Base-by-base conservation (phyloP, 768 basidiomycete species). In the Cyclocybe cylindracea region DNA sequence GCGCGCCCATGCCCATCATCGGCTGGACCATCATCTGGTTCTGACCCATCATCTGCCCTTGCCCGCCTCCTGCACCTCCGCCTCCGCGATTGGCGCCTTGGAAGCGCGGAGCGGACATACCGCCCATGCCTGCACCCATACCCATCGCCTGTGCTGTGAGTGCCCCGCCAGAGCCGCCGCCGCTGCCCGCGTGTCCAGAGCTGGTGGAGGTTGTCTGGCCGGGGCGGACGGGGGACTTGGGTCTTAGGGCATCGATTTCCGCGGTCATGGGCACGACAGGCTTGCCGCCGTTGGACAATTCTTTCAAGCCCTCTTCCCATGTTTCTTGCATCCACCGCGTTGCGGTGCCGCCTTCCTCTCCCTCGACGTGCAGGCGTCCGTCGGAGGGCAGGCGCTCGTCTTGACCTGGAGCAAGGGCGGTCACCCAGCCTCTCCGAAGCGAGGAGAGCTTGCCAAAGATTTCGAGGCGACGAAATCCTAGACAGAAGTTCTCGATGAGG, bases 401-500 rank as follows among this genome's bases (percentile, higher is more conserved):
- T 60, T 86, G 84, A 4, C 80, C 84, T 3, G 85, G 83, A 1
- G 78, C 79, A 40, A 89, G 76, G 9, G 87, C 84, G n/a, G 92
- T 91, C 9, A 97, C 86, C 97, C 97, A 99, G 5, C 96, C 96
- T 9, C 85, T 82, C 0, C 95, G 83, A 5, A 91, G 72, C 0
- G 83, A 85, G 19, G 85, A 80, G 0, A 81, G 77, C 2, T 83
- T 82, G 0, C 91, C 93, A 57, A 94, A 98, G 10, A 99, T 71
- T 65, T 98, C 94, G 10, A 99, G 83, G 2, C 97, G 84, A 11
- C 96, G 86, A 0, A 89, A 80, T 4, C 95, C 97, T 44, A 97
- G 86, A 65, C 95, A 98, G 67, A 99, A 98, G 68, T 96, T 98
- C 70, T 99, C 97, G 64, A 98, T 89, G 38, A 99, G 80, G 4